Evolutionary conservation across 352 stramenopile species (phyloP).

Genomic region (Globisporangium sylvaticum): DNA sequence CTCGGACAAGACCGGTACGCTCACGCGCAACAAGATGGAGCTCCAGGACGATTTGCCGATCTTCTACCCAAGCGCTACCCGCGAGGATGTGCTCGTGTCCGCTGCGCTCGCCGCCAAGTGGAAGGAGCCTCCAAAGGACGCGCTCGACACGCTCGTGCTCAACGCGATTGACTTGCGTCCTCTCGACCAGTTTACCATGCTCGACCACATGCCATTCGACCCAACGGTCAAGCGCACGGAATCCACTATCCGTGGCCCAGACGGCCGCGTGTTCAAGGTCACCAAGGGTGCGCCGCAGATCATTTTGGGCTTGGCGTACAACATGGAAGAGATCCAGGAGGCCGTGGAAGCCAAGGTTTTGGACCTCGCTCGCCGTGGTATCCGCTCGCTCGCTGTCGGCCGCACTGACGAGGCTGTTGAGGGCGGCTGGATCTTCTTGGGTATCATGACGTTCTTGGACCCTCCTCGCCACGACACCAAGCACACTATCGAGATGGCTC

Average conservation of each 20-base stretch:
- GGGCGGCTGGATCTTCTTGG: constrained; percentile 90
- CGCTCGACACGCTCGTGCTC: constrained; percentile 90
- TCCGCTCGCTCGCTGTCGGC: constrained; percentile 87
- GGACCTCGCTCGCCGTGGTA: constrained; percentile 83
- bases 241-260: constrained; percentile 78
- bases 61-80: constrained; percentile 70
- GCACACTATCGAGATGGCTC: constrained; percentile 89
- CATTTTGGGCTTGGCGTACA: constrained; percentile 79
- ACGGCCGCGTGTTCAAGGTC: constrained; percentile 89
- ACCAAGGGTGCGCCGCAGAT: constrained; percentile 94
- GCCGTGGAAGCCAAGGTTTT: constrained; percentile 86
- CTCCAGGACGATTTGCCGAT: constrained; percentile 90
- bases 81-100: constrained; percentile 88
- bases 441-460: constrained; percentile 95
- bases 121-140: constrained; percentile 91
- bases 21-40: constrained; percentile 94
- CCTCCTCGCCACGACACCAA: constrained; percentile 94
- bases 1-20: constrained; percentile 95
- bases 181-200: constrained; percentile 80
- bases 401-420: constrained; percentile 71
- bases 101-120: constrained; percentile 92
- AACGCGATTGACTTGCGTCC: constrained; percentile 83
- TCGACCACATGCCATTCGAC: constrained; percentile 84
- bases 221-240: constrained; percentile 90
- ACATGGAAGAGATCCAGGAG: constrained; percentile 77